phyloP scores from a whole-genome alignment of 139 green algal species.

The Chlorella sorokiniana region DNA sequence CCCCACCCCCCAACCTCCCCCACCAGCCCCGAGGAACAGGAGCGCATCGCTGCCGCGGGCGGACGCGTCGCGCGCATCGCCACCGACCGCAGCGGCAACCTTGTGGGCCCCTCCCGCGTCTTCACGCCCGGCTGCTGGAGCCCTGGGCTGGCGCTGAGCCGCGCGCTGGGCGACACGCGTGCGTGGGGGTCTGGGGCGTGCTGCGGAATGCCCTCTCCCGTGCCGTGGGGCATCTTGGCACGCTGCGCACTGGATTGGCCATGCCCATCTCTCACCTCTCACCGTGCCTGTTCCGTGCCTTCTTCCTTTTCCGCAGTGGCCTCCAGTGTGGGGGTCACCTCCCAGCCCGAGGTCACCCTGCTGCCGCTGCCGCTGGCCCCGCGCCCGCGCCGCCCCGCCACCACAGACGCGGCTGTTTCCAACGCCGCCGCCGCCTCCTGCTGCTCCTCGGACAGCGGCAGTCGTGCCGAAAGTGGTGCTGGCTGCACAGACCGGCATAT shows the following conservation, averaged over 20 bases:
- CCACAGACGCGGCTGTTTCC: not conserved
- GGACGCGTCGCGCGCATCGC: constrained; percentile 56
- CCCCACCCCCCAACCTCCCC: too few species aligned
- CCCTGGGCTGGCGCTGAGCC: constrained; percentile 60
- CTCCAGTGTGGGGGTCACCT: constrained; percentile 52
- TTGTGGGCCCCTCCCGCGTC: constrained; percentile 53
- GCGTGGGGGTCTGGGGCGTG: not conserved
- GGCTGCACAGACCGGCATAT: constrained; percentile 20
- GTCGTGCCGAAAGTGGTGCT: not conserved
- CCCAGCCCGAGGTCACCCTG: constrained; percentile 48
- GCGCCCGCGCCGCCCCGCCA: not conserved
- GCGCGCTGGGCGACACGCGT: constrained; percentile 61
- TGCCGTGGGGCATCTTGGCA: not conserved
- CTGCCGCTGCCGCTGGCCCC: constrained; percentile 22
- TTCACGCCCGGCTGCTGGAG: constrained; percentile 52
- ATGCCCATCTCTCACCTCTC: not conserved
- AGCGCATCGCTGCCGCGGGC: constrained; percentile 51
- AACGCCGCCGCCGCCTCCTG: not conserved
- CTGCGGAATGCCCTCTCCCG: not conserved
- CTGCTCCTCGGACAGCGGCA: not conserved
- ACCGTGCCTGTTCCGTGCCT: not conserved
- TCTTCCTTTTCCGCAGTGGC: constrained; percentile 39
- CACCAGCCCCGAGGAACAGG: constrained; percentile 30
- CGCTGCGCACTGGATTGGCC: not conserved
- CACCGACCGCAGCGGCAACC: constrained; percentile 37